A percentile compares a stretch with the other conserved stretches of the same genome.
phyloP scores from a whole-genome alignment of 495 filamentous ascomycete genomes.

The Cudoniella acicularis region DNA sequence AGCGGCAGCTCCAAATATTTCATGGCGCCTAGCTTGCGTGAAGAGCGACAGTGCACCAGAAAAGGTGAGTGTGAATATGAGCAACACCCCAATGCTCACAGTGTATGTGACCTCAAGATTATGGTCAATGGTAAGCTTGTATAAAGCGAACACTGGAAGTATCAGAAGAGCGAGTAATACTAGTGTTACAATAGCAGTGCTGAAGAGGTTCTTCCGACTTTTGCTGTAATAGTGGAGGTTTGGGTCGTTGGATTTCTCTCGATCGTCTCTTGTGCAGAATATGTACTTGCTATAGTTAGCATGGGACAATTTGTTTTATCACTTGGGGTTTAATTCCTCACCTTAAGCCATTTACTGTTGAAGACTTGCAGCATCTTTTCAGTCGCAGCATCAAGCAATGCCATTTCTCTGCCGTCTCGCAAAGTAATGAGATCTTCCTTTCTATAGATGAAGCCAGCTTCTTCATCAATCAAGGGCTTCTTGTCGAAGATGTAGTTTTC shows the following conservation, averaged over 20 bases:
- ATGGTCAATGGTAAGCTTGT: conserved; percentile 1
- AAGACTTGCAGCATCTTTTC: conserved; percentile 17
- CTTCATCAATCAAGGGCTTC: conserved; percentile 13
- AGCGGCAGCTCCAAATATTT: not conserved
- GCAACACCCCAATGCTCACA: not conserved
- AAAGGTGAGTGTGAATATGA: not conserved
- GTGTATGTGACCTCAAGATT: not conserved
- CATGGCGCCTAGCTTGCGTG: not conserved
- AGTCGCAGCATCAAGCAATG: conserved; percentile 21
- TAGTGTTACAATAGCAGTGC: conserved; percentile 19
- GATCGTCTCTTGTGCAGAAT: conserved; percentile 15
- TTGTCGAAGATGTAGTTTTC: conserved; percentile 14
- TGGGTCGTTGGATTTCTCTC: not conserved
- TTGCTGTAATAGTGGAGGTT: conserved; percentile 1
- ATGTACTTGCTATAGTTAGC: conserved; percentile 10
- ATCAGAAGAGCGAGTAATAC: conserved; percentile 24
- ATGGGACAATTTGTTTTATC: not conserved
- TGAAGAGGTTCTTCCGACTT: conserved; percentile 10
- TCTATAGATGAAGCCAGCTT: conserved; percentile 14
- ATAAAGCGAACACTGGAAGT: conserved; percentile 26
- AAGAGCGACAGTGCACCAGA: not conserved
- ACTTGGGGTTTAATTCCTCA: not conserved
- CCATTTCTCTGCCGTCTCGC: conserved; percentile 21
- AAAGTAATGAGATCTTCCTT: conserved; percentile 27
- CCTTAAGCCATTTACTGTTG: conserved; percentile 13